Base-by-base conservation (phyloP, 768 basidiomycete genomes). In the Psilocybe azurescens region DNA sequence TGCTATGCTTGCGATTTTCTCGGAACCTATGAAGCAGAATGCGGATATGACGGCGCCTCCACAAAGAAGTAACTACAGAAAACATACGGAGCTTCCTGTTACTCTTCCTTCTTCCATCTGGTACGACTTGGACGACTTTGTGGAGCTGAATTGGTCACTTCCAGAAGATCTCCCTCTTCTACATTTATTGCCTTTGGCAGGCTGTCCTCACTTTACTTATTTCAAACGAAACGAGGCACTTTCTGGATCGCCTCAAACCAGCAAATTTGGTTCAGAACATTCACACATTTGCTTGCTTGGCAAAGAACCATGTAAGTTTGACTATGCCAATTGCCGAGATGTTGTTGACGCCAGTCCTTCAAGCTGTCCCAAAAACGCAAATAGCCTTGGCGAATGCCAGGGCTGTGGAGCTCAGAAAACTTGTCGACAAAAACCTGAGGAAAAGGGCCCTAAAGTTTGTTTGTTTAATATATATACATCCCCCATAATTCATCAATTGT, bases 261-360 rank as follows among this genome's bases (percentile, higher is more conserved):
- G 84, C 68, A 97, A 95, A 74, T 99, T 99, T 70, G 96, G 95
- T 1, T 77, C 83, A 33, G 96, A 99, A 73, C 76, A 85, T 47
- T 89, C 93, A 2, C 96, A 99, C 71, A 79, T 81, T 0, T 98
- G 95, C 73, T 78, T 91, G 47, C 82, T 95, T 30, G 90, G 91
- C 11, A 83, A 86, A 67, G 86, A 89, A 74, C 81, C 84, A 16
- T 85, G 92, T 92, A 69, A 68, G 88, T 77, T 33, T 39, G 56
- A 60, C 44, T 5, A 18, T 7, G 50, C 33, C 36, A 16, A 29
- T 29, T 59, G 46, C 33, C 64, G 65, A n/a, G 64, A 52, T 29
- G 60, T 54, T 62, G 32, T 20, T 63, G 39, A 63, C 2, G 10
- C 1, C n/a, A 39, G 11, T 36, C 8, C 32, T 39, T 53, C 9